Conservation (phyloP, 371 early-diverging fungal species). For the Mucor racemosus region DNA sequence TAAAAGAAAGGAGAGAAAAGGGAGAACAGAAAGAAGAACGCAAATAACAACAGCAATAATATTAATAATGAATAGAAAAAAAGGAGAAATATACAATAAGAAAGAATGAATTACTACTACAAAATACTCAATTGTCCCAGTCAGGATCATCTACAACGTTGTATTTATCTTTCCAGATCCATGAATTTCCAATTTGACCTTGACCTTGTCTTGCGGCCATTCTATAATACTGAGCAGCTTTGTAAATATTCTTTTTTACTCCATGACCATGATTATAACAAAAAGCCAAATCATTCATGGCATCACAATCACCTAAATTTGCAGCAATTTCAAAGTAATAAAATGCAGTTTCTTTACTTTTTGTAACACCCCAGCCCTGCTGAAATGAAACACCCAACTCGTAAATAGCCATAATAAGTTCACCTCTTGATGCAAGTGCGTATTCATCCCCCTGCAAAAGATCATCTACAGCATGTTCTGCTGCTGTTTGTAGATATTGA, state of each 20-base stretch:
- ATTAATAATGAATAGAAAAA: not conserved
- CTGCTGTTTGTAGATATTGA: slow-evolving; percentile 76
- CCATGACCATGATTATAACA: slow-evolving; percentile 80
- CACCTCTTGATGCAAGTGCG: slow-evolving; percentile 52
- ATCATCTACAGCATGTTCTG: slow-evolving; percentile 71
- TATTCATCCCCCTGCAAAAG: slow-evolving; percentile 36
- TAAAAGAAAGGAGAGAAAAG: not conserved
- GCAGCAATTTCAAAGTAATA: slow-evolving; percentile 92
- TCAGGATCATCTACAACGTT: slow-evolving; percentile 18
- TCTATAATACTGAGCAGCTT: slow-evolving; percentile 85
- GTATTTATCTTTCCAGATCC: slow-evolving; percentile 64
- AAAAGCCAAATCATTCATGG: slow-evolving; percentile 79
- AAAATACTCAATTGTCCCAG: not conserved
- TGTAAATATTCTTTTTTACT: slow-evolving; percentile 75
- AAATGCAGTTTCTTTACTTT: slow-evolving; percentile 80
- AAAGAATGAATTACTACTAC: not conserved
- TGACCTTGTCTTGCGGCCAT: slow-evolving; percentile 81
- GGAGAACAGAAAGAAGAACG: not conserved
- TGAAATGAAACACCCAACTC: slow-evolving; percentile 85
- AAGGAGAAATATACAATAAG: not conserved
- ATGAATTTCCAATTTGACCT: slow-evolving; percentile 83
- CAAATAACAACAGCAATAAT: not conserved
- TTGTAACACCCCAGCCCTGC: slow-evolving; percentile 88
- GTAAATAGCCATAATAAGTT: slow-evolving; percentile 80
- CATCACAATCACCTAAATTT: slow-evolving; percentile 82